These are phyloP conservation scores for Smittium mucronatum DNA, from an alignment of 371 early-diverging fungal genomes.

Conservation along the genomic window DNA sequence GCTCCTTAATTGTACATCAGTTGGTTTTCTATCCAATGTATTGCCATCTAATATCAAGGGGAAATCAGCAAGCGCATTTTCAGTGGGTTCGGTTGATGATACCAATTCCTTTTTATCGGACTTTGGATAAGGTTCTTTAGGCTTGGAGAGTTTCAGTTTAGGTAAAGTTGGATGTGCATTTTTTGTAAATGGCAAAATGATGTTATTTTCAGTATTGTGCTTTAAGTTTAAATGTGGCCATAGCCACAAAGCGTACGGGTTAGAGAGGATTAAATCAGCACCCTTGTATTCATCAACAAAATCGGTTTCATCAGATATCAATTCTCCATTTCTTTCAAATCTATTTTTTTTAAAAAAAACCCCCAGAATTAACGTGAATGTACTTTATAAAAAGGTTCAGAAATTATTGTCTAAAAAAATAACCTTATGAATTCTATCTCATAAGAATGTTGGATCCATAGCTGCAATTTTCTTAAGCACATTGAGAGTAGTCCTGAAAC, in stretches of 20 bases:
- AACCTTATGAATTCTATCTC: slow-evolving; percentile 56
- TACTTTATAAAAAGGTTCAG: not conserved
- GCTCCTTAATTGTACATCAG: not conserved
- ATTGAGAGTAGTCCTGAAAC: slow-evolving; percentile 76
- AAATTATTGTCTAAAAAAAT: not conserved
- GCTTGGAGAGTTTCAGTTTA: not conserved
- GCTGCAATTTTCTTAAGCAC: slow-evolving; percentile 77
- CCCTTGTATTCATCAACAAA: slow-evolving; percentile 74
- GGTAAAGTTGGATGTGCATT: slow-evolving; percentile 27
- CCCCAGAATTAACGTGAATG: not conserved
- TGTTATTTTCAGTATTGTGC: not conserved
- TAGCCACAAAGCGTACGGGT: slow-evolving; percentile 59
- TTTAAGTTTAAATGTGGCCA: slow-evolving; percentile 44
- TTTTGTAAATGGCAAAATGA: slow-evolving; percentile 22
- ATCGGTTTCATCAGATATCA: slow-evolving; percentile 72
- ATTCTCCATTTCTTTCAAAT: slow-evolving; percentile 58
- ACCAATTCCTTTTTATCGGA: not conserved
- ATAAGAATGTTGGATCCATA: slow-evolving; percentile 63
- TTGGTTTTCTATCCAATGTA: not conserved
- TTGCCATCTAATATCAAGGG: not conserved
- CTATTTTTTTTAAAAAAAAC: slow-evolving; percentile 23
- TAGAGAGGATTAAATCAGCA: slow-evolving; percentile 53
- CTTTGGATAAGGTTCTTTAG: not conserved
- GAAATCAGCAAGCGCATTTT: not conserved
- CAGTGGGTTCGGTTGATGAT: not conserved